Evolutionary conservation across 305 asterid species (phyloP).

Genomic region (Fraxinus baroniana): DNA sequence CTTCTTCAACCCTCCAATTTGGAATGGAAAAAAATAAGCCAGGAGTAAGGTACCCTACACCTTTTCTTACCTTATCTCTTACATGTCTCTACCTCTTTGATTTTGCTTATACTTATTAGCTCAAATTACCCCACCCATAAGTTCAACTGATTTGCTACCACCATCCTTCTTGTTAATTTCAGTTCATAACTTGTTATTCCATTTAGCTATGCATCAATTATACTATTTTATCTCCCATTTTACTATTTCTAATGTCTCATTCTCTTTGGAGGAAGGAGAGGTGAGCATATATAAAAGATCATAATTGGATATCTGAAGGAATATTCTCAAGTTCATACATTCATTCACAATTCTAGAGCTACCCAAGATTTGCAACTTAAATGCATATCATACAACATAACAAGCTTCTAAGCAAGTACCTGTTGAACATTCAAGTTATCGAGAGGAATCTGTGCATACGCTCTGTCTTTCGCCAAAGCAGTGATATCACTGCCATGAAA

Average conservation of each 20-base stretch:
- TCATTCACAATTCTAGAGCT: conserved; percentile 12
- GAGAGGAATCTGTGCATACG: conserved; percentile 59
- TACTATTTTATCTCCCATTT: neutral
- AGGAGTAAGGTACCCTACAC: neutral
- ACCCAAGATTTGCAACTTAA: conserved; percentile 7
- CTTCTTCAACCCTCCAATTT: neutral
- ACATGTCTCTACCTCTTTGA: neutral
- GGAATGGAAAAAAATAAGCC: neutral
- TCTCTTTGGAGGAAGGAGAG: neutral
- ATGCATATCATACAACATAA: neutral
- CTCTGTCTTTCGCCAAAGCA: conserved; percentile 67
- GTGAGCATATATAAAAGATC: neutral
- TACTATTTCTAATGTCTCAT: neutral
- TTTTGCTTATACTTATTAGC: neutral
- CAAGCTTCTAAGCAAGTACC: conserved; percentile 34
- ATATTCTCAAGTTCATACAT: neutral
- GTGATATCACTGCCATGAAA: conserved; percentile 55
- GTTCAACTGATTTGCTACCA: neutral
- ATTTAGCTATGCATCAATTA: neutral
- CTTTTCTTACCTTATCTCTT: neutral
- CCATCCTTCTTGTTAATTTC: neutral
- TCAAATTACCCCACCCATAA: neutral
- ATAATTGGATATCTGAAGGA: neutral
- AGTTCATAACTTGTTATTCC: neutral
- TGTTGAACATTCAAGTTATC: conserved; percentile 61